These are phyloP conservation scores for Pleurotus eryngii DNA, from an alignment of 768 basidiomycete genomes.

Conservation along the genomic window DNA sequence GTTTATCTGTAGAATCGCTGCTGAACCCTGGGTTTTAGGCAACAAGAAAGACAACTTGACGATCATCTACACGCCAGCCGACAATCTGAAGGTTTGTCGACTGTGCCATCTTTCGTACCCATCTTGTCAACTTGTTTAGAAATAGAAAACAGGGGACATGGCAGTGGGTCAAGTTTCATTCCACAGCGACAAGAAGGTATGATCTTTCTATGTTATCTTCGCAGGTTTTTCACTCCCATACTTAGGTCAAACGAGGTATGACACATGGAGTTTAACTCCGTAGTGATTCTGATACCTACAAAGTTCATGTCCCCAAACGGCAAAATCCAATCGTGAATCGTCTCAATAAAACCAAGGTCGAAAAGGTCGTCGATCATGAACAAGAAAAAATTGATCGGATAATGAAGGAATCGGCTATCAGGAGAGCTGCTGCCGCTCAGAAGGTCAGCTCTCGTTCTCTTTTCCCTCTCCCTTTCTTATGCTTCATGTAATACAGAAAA, in stretches of 20 bases:
- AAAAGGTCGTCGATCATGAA: constrained; percentile 86
- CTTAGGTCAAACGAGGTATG: constrained; percentile 13
- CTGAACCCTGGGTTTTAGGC: constrained; percentile 42
- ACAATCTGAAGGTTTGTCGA: constrained; percentile 78
- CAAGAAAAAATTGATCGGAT: constrained; percentile 79
- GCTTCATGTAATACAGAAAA: constrained; percentile 48
- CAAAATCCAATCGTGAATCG: constrained; percentile 91
- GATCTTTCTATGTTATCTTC: constrained; percentile 9
- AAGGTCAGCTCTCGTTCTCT: constrained; percentile 42
- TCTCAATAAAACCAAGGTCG: constrained; percentile 89
- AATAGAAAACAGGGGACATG: constrained; percentile 96
- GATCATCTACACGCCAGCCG: constrained; percentile 90
- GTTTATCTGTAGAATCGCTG: too few species aligned
- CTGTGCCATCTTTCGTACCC: neutral
- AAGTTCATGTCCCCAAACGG: constrained; percentile 75
- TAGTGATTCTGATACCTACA: neutral
- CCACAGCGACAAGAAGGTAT: constrained; percentile 82
- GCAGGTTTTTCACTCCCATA: neutral
- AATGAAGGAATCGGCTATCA: constrained; percentile 67
- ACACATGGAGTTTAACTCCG: neutral
- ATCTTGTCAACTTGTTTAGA: neutral
- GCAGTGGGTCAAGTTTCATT: constrained; percentile 96
- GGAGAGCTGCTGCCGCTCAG: constrained; percentile 60
- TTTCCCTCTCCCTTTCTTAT: neutral
- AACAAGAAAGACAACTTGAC: constrained; percentile 95